A percentile compares a stretch with the other conserved stretches of the same genome.
Evolutionary conservation across 2,329 filamentous ascomycete genomes (phyloP).

Genomic region (Sporothrix curviconia): DNA sequence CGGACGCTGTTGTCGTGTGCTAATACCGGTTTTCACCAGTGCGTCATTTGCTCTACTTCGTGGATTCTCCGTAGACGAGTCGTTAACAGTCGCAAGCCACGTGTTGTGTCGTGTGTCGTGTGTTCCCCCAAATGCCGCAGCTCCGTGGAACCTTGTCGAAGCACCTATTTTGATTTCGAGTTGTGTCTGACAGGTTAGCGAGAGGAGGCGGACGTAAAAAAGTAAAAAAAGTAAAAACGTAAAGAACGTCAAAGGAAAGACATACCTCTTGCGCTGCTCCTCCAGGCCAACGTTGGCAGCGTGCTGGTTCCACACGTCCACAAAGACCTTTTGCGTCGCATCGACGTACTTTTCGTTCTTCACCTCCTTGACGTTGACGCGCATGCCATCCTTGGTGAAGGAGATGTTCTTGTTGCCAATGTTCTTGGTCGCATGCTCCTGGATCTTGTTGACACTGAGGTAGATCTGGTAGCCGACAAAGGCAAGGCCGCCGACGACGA

Average conservation of each 20-base stretch:
- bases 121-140: too few species aligned
- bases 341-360: conserved; percentile 67
- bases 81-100: background rate
- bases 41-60: too few species aligned
- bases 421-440: conserved; percentile 56
- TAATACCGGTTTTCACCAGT: too few species aligned
- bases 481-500: conserved; percentile 48
- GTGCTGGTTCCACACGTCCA: conserved; percentile 58
- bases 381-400: conserved; percentile 68
- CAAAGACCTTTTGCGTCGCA: conserved; percentile 61
- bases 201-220: background rate
- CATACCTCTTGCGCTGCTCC: conserved; percentile 26
- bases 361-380: conserved; percentile 63
- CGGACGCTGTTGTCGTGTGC: too few species aligned
- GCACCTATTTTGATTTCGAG: conserved; percentile 8
- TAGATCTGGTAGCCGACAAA: conserved; percentile 70
- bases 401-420: conserved; percentile 71
- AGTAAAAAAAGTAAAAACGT: background rate
- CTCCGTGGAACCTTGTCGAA: background rate
- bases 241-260: background rate
- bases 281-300: conserved; percentile 26
- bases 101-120: background rate
- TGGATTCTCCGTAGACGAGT: background rate
- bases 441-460: conserved; percentile 59
- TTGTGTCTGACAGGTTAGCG: background rate